phyloP scores from a whole-genome alignment of 768 basidiomycete genomes.

The Gelatoporia subvermispora region DNA sequence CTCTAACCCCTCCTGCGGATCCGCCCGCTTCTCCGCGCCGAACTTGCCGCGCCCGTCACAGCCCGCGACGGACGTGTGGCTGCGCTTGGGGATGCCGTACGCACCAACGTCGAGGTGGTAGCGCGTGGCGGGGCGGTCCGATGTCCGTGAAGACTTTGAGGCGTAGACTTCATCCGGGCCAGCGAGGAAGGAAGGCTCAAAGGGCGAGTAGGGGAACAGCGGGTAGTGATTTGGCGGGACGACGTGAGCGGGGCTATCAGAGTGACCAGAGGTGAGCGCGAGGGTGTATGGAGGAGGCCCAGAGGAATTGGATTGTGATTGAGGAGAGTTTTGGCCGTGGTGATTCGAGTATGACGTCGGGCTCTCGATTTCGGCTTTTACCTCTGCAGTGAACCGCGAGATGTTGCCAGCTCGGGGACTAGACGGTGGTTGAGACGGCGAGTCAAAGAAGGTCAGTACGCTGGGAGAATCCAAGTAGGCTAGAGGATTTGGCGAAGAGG shows the following conservation, averaged over 20 bases:
- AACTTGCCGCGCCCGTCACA: conserved; percentile 19
- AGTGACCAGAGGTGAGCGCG: conserved; percentile 40
- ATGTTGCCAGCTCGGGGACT: conserved; percentile 36
- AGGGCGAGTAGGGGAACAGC: conserved; percentile 34
- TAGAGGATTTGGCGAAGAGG: conserved; percentile 26
- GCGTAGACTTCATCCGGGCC: conserved; percentile 5
- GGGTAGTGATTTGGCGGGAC: conserved; percentile 30
- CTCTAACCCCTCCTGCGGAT: conserved; percentile 26
- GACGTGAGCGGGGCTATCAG: conserved; percentile 25
- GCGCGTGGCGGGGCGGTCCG: conserved; percentile 28
- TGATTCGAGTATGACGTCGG: conserved; percentile 11
- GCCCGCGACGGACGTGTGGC: conserved; percentile 17
- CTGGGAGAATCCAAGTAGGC: too few relatives aligned
- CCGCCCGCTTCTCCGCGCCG: neutral
- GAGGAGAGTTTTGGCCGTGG: conserved; percentile 23
- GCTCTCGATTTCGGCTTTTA: conserved; percentile 39
- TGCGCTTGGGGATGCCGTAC: conserved; percentile 76
- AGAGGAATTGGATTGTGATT: conserved; percentile 29
- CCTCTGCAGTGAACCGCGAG: conserved; percentile 42
- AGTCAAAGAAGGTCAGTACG: conserved; percentile 43
- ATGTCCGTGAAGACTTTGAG: conserved; percentile 9
- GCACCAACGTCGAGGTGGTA: conserved; percentile 72
- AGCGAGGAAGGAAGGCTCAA: conserved; percentile 26
- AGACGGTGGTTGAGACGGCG: conserved; percentile 32
- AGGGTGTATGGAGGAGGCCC: conserved; percentile 34